A percentile compares a stretch with the other conserved stretches of the same genome.
phyloP scores from a whole-genome alignment of 352 stramenopile species.

The Phytophthora tubulina region DNA sequence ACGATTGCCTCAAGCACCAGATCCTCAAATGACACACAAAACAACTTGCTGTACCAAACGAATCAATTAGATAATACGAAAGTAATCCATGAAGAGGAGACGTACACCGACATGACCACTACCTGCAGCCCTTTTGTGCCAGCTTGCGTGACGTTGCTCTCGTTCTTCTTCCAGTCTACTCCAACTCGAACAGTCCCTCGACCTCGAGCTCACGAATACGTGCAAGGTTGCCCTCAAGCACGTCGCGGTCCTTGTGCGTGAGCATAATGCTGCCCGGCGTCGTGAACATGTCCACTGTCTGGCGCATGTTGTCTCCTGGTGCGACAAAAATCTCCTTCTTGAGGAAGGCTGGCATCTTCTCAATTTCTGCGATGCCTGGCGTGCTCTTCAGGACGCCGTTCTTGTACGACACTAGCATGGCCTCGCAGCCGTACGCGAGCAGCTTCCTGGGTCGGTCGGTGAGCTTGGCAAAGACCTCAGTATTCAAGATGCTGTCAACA shows the following conservation, averaged over 20 bases:
- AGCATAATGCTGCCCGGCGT: conserved; percentile 96
- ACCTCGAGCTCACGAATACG: conserved; percentile 91
- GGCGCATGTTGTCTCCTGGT: conserved; percentile 83
- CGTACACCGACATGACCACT: conserved; percentile 14
- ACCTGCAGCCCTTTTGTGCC: background rate
- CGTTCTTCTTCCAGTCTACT: conserved; percentile 47
- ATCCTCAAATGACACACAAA: conserved; percentile 45
- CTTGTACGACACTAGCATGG: conserved; percentile 94
- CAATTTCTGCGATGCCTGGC: conserved; percentile 92
- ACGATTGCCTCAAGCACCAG: conserved; percentile 74
- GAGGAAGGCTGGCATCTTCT: conserved; percentile 92
- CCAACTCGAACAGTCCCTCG: conserved; percentile 77
- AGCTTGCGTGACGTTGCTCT: conserved; percentile 24
- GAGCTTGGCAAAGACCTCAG: conserved; percentile 66
- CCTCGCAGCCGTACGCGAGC: conserved; percentile 91
- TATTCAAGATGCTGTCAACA: conserved; percentile 85
- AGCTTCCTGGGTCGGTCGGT: conserved; percentile 71
- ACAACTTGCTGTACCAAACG: conserved; percentile 31
- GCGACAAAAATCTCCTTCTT: conserved; percentile 92
- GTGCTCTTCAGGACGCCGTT: conserved; percentile 92
- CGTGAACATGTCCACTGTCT: conserved; percentile 96
- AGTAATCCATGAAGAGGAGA: conserved; percentile 29
- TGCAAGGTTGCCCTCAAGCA: conserved; percentile 90
- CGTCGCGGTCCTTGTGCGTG: conserved; percentile 86
- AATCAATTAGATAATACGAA: conserved; percentile 52